These are phyloP conservation scores for Aspergillus niger DNA, from an alignment of 2,329 filamentous ascomycete genomes.

Conservation along the genomic window DNA sequence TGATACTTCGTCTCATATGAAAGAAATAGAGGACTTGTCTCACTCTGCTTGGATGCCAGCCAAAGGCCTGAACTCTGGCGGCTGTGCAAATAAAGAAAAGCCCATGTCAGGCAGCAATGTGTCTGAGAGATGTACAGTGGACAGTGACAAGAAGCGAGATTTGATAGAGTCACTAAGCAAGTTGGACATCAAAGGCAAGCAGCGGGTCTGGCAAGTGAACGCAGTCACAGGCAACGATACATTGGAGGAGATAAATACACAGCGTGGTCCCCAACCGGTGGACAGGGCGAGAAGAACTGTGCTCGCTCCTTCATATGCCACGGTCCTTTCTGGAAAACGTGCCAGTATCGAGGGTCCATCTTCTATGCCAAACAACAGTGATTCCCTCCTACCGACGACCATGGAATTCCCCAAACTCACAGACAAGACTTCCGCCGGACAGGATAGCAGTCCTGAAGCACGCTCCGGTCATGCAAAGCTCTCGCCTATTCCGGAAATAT, in stretches of 20 bases:
- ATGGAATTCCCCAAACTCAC: neutral
- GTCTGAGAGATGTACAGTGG: neutral
- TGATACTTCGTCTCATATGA: neutral
- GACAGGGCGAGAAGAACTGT: neutral
- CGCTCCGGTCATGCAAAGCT: neutral
- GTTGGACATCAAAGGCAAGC: constrained; percentile 2
- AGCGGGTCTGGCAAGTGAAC: neutral
- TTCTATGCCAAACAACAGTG: neutral
- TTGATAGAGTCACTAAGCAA: neutral
- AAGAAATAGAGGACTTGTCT: neutral
- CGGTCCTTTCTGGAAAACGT: neutral
- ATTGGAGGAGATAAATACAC: neutral
- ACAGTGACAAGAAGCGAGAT: neutral
- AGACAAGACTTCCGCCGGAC: too few species aligned
- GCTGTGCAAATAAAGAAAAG: neutral
- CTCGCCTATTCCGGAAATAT: neutral
- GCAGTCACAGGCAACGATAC: neutral
- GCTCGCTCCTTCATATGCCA: neutral
- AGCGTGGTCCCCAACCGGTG: neutral
- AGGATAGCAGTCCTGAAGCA: too few species aligned
- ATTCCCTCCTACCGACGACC: neutral
- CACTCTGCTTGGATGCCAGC: neutral
- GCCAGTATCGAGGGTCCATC: neutral
- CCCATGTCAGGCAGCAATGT: neutral
- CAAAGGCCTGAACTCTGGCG: neutral